These are phyloP conservation scores for Vigna mungo DNA, from an alignment of 306 rosid species.

Conservation along the genomic window DNA sequence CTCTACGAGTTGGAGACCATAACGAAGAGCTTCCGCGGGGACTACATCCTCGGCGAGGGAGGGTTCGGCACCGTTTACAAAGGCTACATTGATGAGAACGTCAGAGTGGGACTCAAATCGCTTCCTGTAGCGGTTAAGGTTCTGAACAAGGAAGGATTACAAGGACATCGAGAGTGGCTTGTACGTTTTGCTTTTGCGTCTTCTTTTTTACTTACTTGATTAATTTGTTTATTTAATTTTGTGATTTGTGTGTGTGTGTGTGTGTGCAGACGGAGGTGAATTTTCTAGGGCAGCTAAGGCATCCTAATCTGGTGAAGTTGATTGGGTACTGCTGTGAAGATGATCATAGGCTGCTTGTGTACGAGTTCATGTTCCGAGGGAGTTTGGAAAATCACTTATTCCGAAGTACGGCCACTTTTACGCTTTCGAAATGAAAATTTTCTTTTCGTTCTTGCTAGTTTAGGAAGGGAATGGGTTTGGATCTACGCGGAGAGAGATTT, in stretches of 20 bases:
- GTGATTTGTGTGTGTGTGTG: neutral
- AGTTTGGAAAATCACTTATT: slow-evolving; percentile 95
- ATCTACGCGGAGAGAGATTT: slow-evolving; percentile 18
- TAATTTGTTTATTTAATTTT: neutral
- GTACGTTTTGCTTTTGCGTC: slow-evolving; percentile 46
- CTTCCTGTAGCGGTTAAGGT: slow-evolving; percentile 97
- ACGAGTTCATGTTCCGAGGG: slow-evolving; percentile 98
- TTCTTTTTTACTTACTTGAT: neutral
- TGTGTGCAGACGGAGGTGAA: slow-evolving; percentile 86
- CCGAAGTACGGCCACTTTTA: slow-evolving; percentile 69
- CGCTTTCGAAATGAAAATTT: neutral
- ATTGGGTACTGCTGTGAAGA: slow-evolving; percentile 99
- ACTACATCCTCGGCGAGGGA: slow-evolving; percentile 96
- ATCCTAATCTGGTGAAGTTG: slow-evolving; percentile 95
- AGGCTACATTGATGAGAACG: slow-evolving; percentile 97
- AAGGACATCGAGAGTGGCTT: slow-evolving; percentile 99
- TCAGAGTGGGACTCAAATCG: slow-evolving; percentile 94
- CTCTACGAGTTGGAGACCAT: slow-evolving; percentile 95
- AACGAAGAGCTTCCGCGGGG: slow-evolving; percentile 93
- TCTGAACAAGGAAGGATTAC: slow-evolving; percentile 94
- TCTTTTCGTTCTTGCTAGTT: neutral
- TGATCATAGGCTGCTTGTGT: slow-evolving; percentile 93
- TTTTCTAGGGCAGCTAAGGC: slow-evolving; percentile 96
- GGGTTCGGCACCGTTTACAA: slow-evolving; percentile 98
- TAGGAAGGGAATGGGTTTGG: slow-evolving; percentile 14